Conservation (phyloP, 1,284 basidiomycete species). For the Lentinus polychrous region DNA sequence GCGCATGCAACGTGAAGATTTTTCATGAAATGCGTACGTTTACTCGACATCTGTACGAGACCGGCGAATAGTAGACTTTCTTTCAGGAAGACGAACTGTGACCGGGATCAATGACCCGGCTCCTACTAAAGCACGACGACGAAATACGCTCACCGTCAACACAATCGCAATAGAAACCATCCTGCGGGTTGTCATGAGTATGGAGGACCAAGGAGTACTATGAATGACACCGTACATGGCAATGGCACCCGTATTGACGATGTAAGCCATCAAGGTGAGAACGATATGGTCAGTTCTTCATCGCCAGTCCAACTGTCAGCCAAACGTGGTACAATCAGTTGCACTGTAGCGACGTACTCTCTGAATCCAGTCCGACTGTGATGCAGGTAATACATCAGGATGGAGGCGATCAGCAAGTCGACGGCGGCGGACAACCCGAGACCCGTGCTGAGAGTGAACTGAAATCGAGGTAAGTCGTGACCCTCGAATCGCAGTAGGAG, state of each 20-base stretch:
- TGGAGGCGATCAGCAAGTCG: constrained; percentile 41
- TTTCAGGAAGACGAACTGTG: neutral
- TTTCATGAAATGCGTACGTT: no score
- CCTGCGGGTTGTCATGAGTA: neutral
- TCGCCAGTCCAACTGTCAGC: neutral
- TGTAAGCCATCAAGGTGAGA: constrained; percentile 1
- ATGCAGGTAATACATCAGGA: constrained; percentile 37
- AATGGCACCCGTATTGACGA: constrained; percentile 3
- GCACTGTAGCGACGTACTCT: constrained; percentile 7
- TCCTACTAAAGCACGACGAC: no score
- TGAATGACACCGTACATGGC: constrained; percentile 1
- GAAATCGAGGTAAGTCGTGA: neutral
- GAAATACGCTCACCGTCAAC: neutral
- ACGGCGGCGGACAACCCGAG: constrained; percentile 38
- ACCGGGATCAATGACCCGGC: neutral
- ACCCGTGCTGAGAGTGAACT: constrained; percentile 48
- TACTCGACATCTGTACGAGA: no score
- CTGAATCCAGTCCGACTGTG: constrained; percentile 26
- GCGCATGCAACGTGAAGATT: no score
- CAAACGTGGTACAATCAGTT: neutral
- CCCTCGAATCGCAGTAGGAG: neutral
- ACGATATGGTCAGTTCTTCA: constrained; percentile 1
- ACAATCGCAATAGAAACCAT: neutral
- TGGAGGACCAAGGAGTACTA: neutral
- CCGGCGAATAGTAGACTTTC: constrained; percentile 2